These are phyloP conservation scores for Elsinoe ampelina DNA, from an alignment of 2,329 filamentous ascomycete genomes.

Conservation along the genomic window DNA sequence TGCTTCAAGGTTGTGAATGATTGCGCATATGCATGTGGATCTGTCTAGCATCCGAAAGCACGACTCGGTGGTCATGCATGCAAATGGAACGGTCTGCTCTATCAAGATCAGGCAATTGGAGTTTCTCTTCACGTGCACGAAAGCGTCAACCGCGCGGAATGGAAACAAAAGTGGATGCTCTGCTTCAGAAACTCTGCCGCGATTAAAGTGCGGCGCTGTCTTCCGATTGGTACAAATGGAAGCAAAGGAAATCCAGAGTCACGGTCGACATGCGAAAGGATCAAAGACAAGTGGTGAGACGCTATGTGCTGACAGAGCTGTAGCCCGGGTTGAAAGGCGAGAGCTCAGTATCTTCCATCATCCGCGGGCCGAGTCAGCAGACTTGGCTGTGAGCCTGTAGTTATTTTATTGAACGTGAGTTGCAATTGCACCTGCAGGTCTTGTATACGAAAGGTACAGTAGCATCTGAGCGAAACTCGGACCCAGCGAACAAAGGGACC, in stretches of 20 bases:
- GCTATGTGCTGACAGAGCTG: not conserved
- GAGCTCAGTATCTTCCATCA: not conserved
- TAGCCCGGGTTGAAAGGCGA: too few species aligned
- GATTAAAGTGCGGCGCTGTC: not conserved
- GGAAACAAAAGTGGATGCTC: slow-evolving; percentile 8
- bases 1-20: not conserved
- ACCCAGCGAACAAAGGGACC: not conserved
- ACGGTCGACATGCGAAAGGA: not conserved
- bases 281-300: not conserved
- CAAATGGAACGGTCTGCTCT: not conserved
- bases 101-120: slow-evolving; percentile 1
- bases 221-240: slow-evolving; percentile 5
- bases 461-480: not conserved
- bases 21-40: not conserved
- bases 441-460: not conserved
- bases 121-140: too few species aligned
- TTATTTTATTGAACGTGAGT: too few species aligned
- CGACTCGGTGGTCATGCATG: not conserved
- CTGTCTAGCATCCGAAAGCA: not conserved
- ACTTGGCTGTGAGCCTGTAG: not conserved
- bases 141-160: not conserved
- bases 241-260: not conserved
- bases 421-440: too few species aligned
- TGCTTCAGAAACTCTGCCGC: not conserved
- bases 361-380: not conserved